These are phyloP conservation scores for Macroventuria anomochaeta DNA, from an alignment of 2,329 filamentous ascomycete species.

Conservation along the genomic window DNA sequence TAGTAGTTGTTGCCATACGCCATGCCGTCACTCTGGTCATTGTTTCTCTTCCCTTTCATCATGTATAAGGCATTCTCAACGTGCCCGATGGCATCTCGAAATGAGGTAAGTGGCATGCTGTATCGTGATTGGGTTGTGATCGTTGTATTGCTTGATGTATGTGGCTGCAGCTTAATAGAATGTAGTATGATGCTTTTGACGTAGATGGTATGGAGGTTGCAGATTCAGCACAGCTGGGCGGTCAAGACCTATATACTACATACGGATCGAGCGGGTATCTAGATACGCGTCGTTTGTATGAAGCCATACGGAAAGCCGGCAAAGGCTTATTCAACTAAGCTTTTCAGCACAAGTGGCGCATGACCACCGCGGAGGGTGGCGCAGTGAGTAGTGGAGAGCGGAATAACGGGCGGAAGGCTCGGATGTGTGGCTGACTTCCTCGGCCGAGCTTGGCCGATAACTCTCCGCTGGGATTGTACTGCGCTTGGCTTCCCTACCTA, in stretches of 20 bases:
- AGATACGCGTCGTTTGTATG: conserved; percentile 8
- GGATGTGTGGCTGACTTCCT: conserved; percentile 9
- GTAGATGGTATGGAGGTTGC: background rate
- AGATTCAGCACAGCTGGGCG: background rate
- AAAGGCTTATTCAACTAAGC: conserved; percentile 14
- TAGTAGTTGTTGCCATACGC: conserved; percentile 12
- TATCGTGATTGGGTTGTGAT: background rate
- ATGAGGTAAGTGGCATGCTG: conserved; percentile 12
- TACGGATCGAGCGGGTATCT: conserved; percentile 6
- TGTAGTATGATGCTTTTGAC: background rate
- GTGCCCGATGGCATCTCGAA: conserved; percentile 15
- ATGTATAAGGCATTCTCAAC: conserved; percentile 19
- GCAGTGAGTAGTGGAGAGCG: conserved; percentile 16
- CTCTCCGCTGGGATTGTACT: conserved; percentile 4
- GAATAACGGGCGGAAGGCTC: conserved; percentile 14
- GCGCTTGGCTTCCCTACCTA: background rate
- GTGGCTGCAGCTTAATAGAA: background rate
- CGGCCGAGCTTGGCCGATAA: conserved; percentile 8
- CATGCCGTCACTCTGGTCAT: background rate
- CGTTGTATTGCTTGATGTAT: background rate
- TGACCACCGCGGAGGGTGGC: conserved; percentile 10
- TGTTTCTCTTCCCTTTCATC: conserved; percentile 11
- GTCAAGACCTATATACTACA: conserved; percentile 5
- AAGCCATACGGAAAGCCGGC: conserved; percentile 5
- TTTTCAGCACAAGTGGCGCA: conserved; percentile 6